These are phyloP conservation scores for Penicillium salamii DNA, from an alignment of 495 filamentous ascomycete species.

Conservation along the genomic window DNA sequence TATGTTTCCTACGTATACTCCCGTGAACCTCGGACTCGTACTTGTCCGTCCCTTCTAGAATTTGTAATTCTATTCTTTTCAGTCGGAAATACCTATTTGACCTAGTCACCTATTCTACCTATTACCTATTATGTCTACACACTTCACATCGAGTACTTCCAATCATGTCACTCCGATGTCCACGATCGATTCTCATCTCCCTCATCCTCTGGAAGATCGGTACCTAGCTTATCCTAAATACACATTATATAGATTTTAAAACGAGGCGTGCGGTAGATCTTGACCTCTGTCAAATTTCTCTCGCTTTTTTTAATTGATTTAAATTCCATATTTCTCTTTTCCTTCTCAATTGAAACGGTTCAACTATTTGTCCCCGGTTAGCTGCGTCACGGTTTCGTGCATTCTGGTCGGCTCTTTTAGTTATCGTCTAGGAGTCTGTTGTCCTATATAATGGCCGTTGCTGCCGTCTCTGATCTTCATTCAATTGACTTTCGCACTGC, in stretches of 20 bases:
- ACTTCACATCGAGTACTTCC: not conserved
- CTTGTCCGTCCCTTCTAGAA: too few species aligned
- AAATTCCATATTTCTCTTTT: not conserved
- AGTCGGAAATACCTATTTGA: not conserved
- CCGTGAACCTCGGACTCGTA: too few species aligned
- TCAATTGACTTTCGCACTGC: conserved; percentile 1
- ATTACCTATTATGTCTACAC: too few species aligned
- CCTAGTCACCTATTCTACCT: too few species aligned
- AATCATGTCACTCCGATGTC: conserved; percentile 11
- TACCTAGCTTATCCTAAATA: not conserved
- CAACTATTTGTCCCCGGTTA: conserved; percentile 9
- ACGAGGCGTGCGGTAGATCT: conserved; percentile 5
- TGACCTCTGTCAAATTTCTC: not conserved
- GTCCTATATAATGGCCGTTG: conserved; percentile 19
- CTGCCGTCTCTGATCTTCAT: not conserved
- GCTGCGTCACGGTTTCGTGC: conserved; percentile 21
- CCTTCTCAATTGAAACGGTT: not conserved
- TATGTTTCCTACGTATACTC: too few species aligned
- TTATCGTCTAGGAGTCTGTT: too few species aligned
- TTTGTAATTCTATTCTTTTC: not conserved
- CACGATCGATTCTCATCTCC: conserved; percentile 3
- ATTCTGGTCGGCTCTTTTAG: not conserved
- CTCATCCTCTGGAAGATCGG: not conserved
- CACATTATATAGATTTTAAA: not conserved
- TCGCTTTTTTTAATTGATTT: conserved; percentile 1